phyloP scores from a whole-genome alignment of 2,329 filamentous ascomycete species.

The Didymella pinodella region DNA sequence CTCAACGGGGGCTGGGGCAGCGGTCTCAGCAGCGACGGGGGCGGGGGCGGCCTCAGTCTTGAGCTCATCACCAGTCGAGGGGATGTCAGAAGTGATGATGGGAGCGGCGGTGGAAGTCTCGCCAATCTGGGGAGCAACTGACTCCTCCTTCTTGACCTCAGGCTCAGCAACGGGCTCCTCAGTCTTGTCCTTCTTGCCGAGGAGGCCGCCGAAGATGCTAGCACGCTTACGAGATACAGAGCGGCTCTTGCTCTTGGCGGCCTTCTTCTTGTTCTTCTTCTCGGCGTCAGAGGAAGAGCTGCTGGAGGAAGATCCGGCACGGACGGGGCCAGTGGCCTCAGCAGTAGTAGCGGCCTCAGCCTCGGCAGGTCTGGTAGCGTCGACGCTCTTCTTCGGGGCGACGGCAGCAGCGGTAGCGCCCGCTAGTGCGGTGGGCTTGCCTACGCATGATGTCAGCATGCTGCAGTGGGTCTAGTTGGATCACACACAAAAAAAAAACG shows the following conservation, averaged over 20 bases:
- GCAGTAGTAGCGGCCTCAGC: conserved; percentile 35
- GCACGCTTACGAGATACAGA: conserved; percentile 66
- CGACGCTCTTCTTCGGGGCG: conserved; percentile 58
- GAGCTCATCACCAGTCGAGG: conserved; percentile 43
- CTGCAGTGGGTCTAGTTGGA: conserved; percentile 46
- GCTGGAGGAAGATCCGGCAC: conserved; percentile 51
- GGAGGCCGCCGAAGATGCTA: conserved; percentile 65
- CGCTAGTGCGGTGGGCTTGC: conserved; percentile 52
- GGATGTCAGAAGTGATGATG: conserved; percentile 44
- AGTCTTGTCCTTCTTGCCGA: conserved; percentile 67
- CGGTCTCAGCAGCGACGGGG: conserved; percentile 52
- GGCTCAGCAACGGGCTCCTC: conserved; percentile 49
- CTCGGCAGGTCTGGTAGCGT: conserved; percentile 52
- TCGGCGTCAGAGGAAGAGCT: conserved; percentile 57
- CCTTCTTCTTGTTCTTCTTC: conserved; percentile 55
- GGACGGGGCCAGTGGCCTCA: conserved; percentile 40
- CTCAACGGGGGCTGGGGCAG: conserved; percentile 46
- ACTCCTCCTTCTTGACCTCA: conserved; percentile 55
- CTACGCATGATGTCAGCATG: conserved; percentile 50
- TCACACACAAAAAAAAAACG: conserved; percentile 16
- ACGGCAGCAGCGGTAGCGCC: conserved; percentile 51
- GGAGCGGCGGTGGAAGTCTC: conserved; percentile 47
- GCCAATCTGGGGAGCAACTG: conserved; percentile 40
- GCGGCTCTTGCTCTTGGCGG: conserved; percentile 65
- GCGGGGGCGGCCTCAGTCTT: conserved; percentile 56